phyloP scores from a whole-genome alignment of 352 stramenopile genomes.

The Nothophytophthora sp. region DNA sequence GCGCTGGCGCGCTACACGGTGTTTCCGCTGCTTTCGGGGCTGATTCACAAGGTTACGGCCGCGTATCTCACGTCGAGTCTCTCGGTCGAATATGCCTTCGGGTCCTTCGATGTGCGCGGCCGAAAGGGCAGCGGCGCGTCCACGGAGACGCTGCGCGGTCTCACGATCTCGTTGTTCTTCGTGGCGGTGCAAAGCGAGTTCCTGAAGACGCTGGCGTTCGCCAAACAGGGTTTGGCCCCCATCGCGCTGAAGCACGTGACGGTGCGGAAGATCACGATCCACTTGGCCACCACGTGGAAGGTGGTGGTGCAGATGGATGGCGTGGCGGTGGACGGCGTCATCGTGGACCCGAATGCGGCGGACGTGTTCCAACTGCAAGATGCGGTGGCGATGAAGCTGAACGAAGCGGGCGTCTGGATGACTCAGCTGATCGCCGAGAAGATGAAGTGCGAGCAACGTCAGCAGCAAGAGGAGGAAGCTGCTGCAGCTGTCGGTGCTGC shows the following conservation, averaged over 20 bases:
- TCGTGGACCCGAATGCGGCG: slow-evolving; percentile 44
- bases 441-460: slow-evolving; percentile 30
- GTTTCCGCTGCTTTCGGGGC: slow-evolving; percentile 54
- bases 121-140: slow-evolving; percentile 5
- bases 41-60: slow-evolving; percentile 55
- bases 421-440: slow-evolving; percentile 35
- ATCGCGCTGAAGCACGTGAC: slow-evolving; percentile 35
- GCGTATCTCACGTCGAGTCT: slow-evolving; percentile 58
- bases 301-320: slow-evolving; percentile 56
- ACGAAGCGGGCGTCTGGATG: slow-evolving; percentile 40
- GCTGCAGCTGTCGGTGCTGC: slow-evolving; percentile 3
- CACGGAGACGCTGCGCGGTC: slow-evolving; percentile 31
- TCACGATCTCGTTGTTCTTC: slow-evolving; percentile 57
- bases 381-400: slow-evolving; percentile 57
- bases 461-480: slow-evolving; percentile 27
- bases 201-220: slow-evolving; percentile 56
- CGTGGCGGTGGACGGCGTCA: slow-evolving; percentile 38
- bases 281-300: slow-evolving; percentile 54
- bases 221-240: slow-evolving; percentile 56
- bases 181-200: slow-evolving; percentile 53
- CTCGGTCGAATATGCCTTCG: slow-evolving; percentile 50
- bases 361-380: slow-evolving; percentile 50
- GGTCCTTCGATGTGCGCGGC: slow-evolving; percentile 39
- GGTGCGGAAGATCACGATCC: slow-evolving; percentile 48
- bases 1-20: slow-evolving; percentile 53